These are phyloP conservation scores for Amanita exitialis DNA, from an alignment of 768 basidiomycete species.

Conservation along the genomic window DNA sequence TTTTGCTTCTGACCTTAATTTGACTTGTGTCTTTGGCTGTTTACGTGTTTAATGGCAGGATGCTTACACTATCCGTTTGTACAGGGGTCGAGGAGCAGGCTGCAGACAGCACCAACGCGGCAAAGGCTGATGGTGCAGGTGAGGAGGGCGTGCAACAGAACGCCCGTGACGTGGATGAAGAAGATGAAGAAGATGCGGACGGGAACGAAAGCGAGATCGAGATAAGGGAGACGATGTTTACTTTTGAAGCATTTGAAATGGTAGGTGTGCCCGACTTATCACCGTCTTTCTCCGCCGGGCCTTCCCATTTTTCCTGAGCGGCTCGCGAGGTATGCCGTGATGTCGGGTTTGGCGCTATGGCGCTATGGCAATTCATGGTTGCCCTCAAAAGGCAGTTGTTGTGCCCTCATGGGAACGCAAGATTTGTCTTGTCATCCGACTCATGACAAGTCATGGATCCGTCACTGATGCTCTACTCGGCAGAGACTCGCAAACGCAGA, in stretches of 20 bases:
- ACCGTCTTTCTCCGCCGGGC: conserved; percentile 2
- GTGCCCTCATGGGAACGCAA: background rate
- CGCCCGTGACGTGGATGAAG: conserved; percentile 47
- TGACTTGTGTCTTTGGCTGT: conserved; percentile 1
- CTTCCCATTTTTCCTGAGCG: background rate
- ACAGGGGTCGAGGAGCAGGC: conserved; percentile 10
- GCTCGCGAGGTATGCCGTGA: background rate
- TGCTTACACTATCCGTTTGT: conserved; percentile 1
- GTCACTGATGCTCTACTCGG: conserved; percentile 3
- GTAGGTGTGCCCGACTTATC: conserved; percentile 32
- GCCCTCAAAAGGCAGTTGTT: background rate
- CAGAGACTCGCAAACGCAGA: conserved; percentile 89
- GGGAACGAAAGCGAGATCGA: conserved; percentile 34
- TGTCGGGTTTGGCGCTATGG: background rate
- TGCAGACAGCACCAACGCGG: background rate
- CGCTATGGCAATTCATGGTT: background rate
- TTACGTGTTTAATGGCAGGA: conserved; percentile 19
- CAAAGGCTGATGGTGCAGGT: background rate
- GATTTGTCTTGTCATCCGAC: background rate
- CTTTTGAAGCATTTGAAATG: conserved; percentile 85
- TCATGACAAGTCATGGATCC: background rate
- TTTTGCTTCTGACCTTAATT: conserved; percentile 7
- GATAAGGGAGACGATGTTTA: conserved; percentile 79
- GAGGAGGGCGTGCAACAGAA: background rate
- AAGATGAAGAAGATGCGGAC: conserved; percentile 38